Evolutionary conservation across 345 rosid genomes (phyloP).

Genomic region (Citrus reticulata): DNA sequence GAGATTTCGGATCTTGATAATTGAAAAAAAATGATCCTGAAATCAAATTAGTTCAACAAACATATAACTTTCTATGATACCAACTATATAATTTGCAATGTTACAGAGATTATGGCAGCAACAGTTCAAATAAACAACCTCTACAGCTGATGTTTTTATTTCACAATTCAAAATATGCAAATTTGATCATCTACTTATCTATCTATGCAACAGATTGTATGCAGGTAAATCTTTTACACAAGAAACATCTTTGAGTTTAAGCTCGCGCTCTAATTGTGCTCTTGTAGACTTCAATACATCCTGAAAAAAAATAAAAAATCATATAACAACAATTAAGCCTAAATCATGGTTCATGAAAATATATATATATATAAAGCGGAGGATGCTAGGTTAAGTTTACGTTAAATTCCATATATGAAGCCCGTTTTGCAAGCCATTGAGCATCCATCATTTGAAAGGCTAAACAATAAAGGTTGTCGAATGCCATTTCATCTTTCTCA

Average conservation of each 20-base stretch:
- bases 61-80: no score
- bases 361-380: no score
- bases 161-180: not conserved
- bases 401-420: constrained; percentile 92
- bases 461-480: constrained; percentile 75
- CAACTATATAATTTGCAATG: no score
- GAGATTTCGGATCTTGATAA: no score
- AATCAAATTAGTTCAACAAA: no score
- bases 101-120: no score
- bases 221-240: constrained; percentile 71
- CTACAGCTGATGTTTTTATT: not conserved
- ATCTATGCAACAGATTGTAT: constrained; percentile 43
- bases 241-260: constrained; percentile 57
- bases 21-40: no score
- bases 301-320: constrained; percentile 29
- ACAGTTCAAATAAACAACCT: not conserved
- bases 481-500: constrained; percentile 74
- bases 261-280: constrained; percentile 78
- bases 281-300: constrained; percentile 84
- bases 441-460: constrained; percentile 91
- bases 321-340: not conserved
- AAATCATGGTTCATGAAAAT: not conserved
- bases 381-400: constrained; percentile 27
- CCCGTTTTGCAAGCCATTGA: constrained; percentile 92
- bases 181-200: constrained; percentile 16